Conservation (phyloP, 768 basidiomycete species). For the Melanogaster broomeanus region DNA sequence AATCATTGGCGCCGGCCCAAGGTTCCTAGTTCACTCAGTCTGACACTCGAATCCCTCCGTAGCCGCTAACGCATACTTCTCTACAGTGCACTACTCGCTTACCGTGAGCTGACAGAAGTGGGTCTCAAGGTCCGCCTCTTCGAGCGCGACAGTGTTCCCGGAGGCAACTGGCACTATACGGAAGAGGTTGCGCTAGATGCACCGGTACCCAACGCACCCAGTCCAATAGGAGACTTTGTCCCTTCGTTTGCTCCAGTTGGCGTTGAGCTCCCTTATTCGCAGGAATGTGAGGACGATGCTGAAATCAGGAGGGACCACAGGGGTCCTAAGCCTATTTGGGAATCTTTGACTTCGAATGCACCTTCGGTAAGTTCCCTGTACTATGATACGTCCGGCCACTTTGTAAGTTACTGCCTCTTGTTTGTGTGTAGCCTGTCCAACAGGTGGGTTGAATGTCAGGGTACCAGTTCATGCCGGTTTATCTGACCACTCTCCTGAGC, state of each 20-base stretch:
- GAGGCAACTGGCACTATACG: constrained; percentile 17
- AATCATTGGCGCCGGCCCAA: constrained; percentile 15
- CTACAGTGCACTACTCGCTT: constrained; percentile 12
- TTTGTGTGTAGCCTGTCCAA: background rate
- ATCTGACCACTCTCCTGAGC: no score
- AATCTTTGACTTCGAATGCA: constrained; percentile 10
- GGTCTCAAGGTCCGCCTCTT: constrained; percentile 19
- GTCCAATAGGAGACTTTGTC: constrained; percentile 6
- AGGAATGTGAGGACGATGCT: constrained; percentile 10
- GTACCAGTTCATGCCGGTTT: no score
- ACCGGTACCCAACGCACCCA: constrained; percentile 7
- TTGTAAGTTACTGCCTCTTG: background rate
- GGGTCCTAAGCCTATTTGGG: constrained; percentile 14
- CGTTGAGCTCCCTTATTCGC: constrained; percentile 9
- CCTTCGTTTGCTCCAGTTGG: constrained; percentile 9
- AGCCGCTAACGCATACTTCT: background rate
- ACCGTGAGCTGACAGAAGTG: constrained; percentile 11
- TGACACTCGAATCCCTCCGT: no score
- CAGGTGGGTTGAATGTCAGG: background rate
- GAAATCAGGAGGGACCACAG: constrained; percentile 6
- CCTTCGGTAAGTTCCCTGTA: constrained; percentile 10
- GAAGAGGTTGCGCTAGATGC: constrained; percentile 15
- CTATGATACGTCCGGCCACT: background rate
- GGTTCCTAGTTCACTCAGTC: constrained; percentile 1
- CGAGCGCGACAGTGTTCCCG: constrained; percentile 13